Percentiles rank a stretch among this genome's conserved stretches.
Evolutionary conservation across 163 green algal species (phyloP).

Genomic region (Coccomyxa subellipsoidea): DNA sequence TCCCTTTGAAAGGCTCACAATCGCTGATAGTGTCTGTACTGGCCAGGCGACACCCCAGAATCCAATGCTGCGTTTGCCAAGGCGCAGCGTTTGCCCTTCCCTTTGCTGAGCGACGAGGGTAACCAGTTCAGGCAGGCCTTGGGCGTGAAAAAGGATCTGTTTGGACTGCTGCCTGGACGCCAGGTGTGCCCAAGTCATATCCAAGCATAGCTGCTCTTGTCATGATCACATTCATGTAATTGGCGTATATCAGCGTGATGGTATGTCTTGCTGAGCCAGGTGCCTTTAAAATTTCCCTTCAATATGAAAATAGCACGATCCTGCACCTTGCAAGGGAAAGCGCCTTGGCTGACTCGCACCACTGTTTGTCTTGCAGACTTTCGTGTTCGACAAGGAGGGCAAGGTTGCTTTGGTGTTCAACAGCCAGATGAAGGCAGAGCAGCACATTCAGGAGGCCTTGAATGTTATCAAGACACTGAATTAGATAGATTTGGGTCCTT

Average conservation of each 20-base stretch:
- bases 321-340: no score
- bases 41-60: background rate
- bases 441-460: background rate
- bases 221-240: background rate
- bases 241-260: background rate
- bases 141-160: conserved; percentile 5
- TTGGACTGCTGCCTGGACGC: conserved; percentile 11
- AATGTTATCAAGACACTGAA: conserved; percentile 6
- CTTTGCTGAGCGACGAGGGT: conserved; percentile 3
- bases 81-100: conserved; percentile 6
- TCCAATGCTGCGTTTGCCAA: conserved; percentile 9
- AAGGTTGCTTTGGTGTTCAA: background rate
- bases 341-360: background rate
- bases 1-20: background rate
- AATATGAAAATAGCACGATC: no score
- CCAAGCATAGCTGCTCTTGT: background rate
- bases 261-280: background rate
- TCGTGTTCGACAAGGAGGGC: conserved; percentile 13
- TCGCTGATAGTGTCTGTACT: background rate
- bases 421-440: background rate
- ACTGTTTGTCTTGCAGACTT: background rate
- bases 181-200: background rate
- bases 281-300: background rate
- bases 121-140: background rate
- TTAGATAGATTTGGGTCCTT: background rate